Evolutionary conservation across 2,329 filamentous ascomycete genomes (phyloP).

Genomic region (Macrophomina phaseolina): DNA sequence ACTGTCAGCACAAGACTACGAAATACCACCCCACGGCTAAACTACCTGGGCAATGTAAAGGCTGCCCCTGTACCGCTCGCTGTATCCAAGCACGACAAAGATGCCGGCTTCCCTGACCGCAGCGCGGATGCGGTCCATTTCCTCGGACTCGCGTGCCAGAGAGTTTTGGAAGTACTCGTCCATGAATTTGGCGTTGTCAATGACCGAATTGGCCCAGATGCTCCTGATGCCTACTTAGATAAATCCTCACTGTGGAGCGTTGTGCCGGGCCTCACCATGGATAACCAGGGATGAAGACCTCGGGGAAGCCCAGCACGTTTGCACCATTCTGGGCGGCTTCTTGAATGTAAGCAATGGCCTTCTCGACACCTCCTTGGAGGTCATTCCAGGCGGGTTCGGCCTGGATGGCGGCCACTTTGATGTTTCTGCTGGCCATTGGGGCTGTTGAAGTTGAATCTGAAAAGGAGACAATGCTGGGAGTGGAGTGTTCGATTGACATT

Average conservation of each 20-base stretch:
- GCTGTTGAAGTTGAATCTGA: neutral
- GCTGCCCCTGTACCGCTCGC: slow-evolving; percentile 44
- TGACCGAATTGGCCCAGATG: slow-evolving; percentile 36
- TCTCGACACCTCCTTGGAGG: slow-evolving; percentile 59
- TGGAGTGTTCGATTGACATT: neutral
- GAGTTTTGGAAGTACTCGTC: slow-evolving; percentile 54
- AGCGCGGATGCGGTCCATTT: slow-evolving; percentile 51
- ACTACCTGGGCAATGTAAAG: slow-evolving; percentile 48
- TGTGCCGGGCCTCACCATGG: slow-evolving; percentile 47
- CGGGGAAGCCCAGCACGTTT: slow-evolving; percentile 58
- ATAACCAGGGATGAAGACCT: slow-evolving; percentile 55
- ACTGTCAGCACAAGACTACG: neutral
- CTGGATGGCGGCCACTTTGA: slow-evolving; percentile 59
- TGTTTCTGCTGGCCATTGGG: neutral
- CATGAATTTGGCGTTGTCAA: slow-evolving; percentile 48
- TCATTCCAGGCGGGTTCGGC: slow-evolving; percentile 67
- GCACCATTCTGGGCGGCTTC: slow-evolving; percentile 61
- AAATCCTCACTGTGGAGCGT: no score
- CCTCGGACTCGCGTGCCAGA: slow-evolving; percentile 45
- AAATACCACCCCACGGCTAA: no score
- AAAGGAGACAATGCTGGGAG: neutral
- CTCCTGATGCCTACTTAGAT: neutral
- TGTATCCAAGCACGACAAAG: slow-evolving; percentile 48
- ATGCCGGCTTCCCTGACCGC: slow-evolving; percentile 43
- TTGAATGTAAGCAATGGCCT: slow-evolving; percentile 63